Evolutionary conservation across 2,329 filamentous ascomycete species (phyloP).

Genomic region (Leptosphaerulina australis): DNA sequence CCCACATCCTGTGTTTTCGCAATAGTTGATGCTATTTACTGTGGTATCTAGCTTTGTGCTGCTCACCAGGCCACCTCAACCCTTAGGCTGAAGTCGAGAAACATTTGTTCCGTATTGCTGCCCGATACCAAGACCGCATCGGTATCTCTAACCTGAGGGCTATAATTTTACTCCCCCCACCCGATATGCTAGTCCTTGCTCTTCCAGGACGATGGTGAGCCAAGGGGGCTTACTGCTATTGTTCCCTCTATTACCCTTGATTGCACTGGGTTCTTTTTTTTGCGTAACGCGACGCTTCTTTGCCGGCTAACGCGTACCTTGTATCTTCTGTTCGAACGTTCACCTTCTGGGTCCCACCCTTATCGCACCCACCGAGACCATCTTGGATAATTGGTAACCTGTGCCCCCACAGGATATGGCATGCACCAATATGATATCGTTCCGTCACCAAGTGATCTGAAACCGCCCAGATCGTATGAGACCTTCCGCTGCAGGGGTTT

Average conservation of each 20-base stretch:
- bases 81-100: not conserved
- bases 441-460: constrained; percentile 1
- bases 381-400: not conserved
- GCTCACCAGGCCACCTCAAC: not conserved
- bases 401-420: not conserved
- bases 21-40: constrained; percentile 35
- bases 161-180: not conserved
- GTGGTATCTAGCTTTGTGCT: constrained; percentile 26
- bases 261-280: not conserved
- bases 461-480: constrained; percentile 19
- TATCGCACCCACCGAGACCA: not conserved
- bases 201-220: not conserved
- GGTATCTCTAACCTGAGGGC: not conserved
- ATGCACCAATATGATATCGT: not conserved
- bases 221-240: not conserved
- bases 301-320: constrained; percentile 14
- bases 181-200: not conserved
- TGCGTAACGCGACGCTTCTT: constrained; percentile 23
- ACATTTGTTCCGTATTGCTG: constrained; percentile 11
- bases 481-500: constrained; percentile 29
- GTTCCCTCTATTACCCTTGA: not conserved
- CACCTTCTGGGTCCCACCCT: not conserved
- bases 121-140: not conserved
- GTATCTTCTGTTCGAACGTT: not conserved
- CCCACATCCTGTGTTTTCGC: constrained; percentile 28